phyloP scores from a whole-genome alignment of 768 basidiomycete genomes.

The Amylocystis lapponica region DNA sequence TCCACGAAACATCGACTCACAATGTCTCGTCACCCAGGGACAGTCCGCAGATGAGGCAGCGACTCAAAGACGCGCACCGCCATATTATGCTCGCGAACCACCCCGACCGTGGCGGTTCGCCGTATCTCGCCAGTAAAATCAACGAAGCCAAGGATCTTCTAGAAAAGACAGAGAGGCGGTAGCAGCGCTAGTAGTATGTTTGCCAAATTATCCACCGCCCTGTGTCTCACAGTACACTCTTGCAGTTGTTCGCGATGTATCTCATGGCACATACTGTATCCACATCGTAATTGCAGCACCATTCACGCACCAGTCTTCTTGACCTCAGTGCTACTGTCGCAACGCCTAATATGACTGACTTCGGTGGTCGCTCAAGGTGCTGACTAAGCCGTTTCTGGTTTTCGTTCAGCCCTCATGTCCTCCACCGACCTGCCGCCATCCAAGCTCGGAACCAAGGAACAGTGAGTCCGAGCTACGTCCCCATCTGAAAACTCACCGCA shows the following conservation, averaged over 20 bases:
- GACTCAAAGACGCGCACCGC: slow-evolving; percentile 92
- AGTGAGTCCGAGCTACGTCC: slow-evolving; percentile 44
- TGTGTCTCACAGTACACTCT: too few species aligned
- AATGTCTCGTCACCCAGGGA: slow-evolving; percentile 50
- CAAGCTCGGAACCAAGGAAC: slow-evolving; percentile 70
- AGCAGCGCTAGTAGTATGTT: background rate
- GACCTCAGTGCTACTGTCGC: too few species aligned
- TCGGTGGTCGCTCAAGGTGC: slow-evolving; percentile 2
- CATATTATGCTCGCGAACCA: slow-evolving; percentile 98
- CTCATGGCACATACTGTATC: slow-evolving; percentile 14
- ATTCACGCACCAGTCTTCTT: slow-evolving; percentile 2
- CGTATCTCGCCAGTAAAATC: slow-evolving; percentile 96
- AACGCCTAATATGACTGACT: too few species aligned
- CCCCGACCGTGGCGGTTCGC: slow-evolving; percentile 97
- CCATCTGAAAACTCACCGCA: background rate
- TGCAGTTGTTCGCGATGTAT: slow-evolving; percentile 13
- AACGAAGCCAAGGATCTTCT: slow-evolving; percentile 96
- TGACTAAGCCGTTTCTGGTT: slow-evolving; percentile 21
- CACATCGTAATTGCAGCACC: slow-evolving; percentile 16
- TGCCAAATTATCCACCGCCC: background rate
- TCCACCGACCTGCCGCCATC: slow-evolving; percentile 55
- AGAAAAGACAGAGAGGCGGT: slow-evolving; percentile 57
- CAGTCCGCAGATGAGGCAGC: slow-evolving; percentile 62
- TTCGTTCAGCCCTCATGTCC: slow-evolving; percentile 13
- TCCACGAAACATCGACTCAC: slow-evolving; percentile 2